These are phyloP conservation scores for Eucalyptus sp. DNA, from an alignment of 345 rosid genomes.

Conservation along the genomic window DNA sequence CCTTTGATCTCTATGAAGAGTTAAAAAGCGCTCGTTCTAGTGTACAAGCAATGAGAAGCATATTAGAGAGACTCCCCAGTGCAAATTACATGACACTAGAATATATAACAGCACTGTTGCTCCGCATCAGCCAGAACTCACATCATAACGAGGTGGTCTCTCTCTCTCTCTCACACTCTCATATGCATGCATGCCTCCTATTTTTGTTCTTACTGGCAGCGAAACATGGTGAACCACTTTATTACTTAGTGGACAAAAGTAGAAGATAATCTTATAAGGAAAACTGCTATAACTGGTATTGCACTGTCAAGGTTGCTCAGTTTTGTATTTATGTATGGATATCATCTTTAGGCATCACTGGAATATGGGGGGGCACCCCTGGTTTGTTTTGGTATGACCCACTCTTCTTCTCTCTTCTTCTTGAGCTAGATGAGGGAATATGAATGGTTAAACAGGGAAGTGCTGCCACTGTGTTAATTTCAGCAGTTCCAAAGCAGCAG, in stretches of 20 bases:
- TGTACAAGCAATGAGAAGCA: slow-evolving; percentile 43
- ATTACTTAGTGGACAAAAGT: not conserved
- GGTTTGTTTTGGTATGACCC: not conserved
- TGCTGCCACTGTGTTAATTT: not conserved
- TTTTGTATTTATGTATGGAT: not conserved
- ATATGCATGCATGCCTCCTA: not conserved
- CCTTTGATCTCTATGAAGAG: slow-evolving; percentile 71
- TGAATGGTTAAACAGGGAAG: not conserved
- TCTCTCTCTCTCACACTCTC: not conserved
- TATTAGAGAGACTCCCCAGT: slow-evolving; percentile 68
- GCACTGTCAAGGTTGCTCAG: not conserved
- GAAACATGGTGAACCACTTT: not conserved
- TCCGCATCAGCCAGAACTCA: slow-evolving; percentile 77
- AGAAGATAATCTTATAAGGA: not conserved
- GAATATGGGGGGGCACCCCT: not conserved
- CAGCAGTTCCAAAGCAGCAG: not conserved
- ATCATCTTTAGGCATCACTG: not conserved
- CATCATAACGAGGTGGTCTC: slow-evolving; percentile 56
- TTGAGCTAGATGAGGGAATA: not conserved
- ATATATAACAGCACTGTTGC: slow-evolving; percentile 71
- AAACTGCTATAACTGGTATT: not conserved
- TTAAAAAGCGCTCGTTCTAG: slow-evolving; percentile 69
- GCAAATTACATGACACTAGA: slow-evolving; percentile 87
- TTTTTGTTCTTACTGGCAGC: not conserved
- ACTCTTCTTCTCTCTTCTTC: not conserved